Conservation (phyloP, 2,329 filamentous ascomycete species). For the Fusarium sp. region DNA sequence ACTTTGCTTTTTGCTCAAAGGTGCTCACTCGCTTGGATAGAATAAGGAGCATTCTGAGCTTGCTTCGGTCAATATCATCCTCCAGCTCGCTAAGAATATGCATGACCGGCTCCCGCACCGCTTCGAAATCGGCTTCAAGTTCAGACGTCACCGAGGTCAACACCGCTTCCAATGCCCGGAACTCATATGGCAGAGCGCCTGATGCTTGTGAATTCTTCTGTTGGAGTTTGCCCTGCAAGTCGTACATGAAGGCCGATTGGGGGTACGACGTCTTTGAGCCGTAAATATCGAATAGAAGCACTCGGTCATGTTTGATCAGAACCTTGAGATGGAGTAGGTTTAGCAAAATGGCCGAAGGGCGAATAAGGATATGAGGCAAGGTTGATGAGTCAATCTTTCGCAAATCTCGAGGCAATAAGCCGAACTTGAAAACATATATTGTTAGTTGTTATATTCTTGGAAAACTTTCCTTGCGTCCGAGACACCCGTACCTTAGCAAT, state of each 20-base stretch:
- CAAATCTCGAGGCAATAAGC: constrained; percentile 89
- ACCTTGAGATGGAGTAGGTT: constrained; percentile 97
- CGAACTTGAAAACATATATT: constrained; percentile 68
- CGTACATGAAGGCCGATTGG: constrained; percentile 97
- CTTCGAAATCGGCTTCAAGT: constrained; percentile 93
- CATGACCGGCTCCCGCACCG: constrained; percentile 91
- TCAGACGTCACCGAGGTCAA: constrained; percentile 92
- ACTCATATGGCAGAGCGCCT: constrained; percentile 86
- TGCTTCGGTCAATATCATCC: constrained; percentile 95
- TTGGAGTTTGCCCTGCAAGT: constrained; percentile 89
- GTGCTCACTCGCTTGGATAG: constrained; percentile 95
- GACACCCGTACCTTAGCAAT: constrained; percentile 79
- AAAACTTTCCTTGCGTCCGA: background rate
- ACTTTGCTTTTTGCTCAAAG: constrained; percentile 95
- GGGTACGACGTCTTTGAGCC: constrained; percentile 94
- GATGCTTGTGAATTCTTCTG: constrained; percentile 73
- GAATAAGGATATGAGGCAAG: constrained; percentile 92
- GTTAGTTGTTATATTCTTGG: background rate
- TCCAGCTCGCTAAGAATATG: constrained; percentile 89
- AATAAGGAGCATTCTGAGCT: constrained; percentile 88
- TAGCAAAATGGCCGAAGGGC: constrained; percentile 90
- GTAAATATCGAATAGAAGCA: constrained; percentile 95
- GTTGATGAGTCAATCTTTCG: constrained; percentile 98
- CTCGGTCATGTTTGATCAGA: constrained; percentile 92
- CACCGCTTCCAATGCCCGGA: constrained; percentile 93